These are phyloP conservation scores for Coemansia nantahalensis DNA, from an alignment of 192 early-diverging fungal genomes.

Conservation along the genomic window DNA sequence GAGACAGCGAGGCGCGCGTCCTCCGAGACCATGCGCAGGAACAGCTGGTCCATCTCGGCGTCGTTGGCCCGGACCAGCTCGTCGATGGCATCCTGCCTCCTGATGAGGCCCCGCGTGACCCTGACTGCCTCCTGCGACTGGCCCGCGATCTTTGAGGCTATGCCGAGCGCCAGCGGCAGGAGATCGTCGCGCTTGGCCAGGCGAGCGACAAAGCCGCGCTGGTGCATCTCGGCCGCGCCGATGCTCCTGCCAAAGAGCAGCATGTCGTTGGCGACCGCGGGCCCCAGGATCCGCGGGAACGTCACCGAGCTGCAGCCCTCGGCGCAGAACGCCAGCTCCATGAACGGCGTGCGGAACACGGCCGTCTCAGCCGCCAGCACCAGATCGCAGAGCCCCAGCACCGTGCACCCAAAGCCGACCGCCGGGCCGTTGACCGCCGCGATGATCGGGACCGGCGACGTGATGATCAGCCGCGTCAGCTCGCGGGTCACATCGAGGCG, in stretches of 20 bases:
- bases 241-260: slow-evolving; percentile 59
- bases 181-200: slow-evolving; percentile 56
- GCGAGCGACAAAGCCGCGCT: slow-evolving; percentile 56
- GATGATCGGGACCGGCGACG: slow-evolving; percentile 68
- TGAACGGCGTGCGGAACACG: slow-evolving; percentile 72
- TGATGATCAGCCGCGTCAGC: slow-evolving; percentile 53
- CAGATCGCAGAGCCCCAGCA: slow-evolving; percentile 65
- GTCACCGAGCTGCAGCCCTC: slow-evolving; percentile 69
- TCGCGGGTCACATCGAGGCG: slow-evolving; percentile 27
- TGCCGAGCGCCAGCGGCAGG: slow-evolving; percentile 46
- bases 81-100: slow-evolving; percentile 37
- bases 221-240: slow-evolving; percentile 59
- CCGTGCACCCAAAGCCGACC: slow-evolving; percentile 68
- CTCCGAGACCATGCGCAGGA: slow-evolving; percentile 54
- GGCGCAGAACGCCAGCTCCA: slow-evolving; percentile 69
- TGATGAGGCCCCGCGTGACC: slow-evolving; percentile 57
- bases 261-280: slow-evolving; percentile 66
- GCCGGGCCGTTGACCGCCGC: slow-evolving; percentile 70
- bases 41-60: slow-evolving; percentile 58
- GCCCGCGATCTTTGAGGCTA: slow-evolving; percentile 54
- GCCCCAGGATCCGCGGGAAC: slow-evolving; percentile 68
- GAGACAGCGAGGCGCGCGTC: slow-evolving; percentile 55
- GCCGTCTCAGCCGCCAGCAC: slow-evolving; percentile 63
- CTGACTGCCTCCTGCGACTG: slow-evolving; percentile 58
- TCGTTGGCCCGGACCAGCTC: slow-evolving; percentile 55